These are phyloP conservation scores for Tetracladium setigerum DNA, from an alignment of 495 filamentous ascomycete species.

Conservation along the genomic window DNA sequence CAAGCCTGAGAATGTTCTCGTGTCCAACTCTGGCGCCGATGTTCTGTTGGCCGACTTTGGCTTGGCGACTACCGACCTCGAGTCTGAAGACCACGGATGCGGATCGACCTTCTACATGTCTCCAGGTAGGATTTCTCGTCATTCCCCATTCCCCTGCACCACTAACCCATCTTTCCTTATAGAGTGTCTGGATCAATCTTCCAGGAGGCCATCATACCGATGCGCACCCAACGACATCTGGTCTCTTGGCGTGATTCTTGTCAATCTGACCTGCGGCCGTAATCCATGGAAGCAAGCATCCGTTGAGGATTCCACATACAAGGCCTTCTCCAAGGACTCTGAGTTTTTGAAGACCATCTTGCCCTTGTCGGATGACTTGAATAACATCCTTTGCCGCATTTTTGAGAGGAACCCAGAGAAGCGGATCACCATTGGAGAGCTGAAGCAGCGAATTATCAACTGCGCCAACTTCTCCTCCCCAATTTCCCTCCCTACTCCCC, in stretches of 20 bases:
- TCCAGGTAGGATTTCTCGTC: conserved; percentile 61
- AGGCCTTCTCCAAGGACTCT: conserved; percentile 77
- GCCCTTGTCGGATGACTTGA: conserved; percentile 83
- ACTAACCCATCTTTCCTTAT: conserved; percentile 20
- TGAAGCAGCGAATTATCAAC: conserved; percentile 65
- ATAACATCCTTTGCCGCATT: conserved; percentile 77
- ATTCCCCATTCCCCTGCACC: conserved; percentile 46
- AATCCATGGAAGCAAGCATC: conserved; percentile 99
- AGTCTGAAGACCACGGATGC: conserved; percentile 92
- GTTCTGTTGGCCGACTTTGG: conserved; percentile 98
- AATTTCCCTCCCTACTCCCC: conserved; percentile 10
- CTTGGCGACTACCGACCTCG: conserved; percentile 80
- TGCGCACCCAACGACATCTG: conserved; percentile 96
- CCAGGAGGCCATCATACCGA: conserved; percentile 75
- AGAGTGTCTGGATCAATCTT: conserved; percentile 89
- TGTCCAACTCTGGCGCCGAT: conserved; percentile 76
- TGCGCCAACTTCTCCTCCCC: conserved; percentile 68
- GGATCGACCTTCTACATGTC: conserved; percentile 99
- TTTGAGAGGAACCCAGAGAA: conserved; percentile 85
- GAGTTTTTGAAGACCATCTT: conserved; percentile 90
- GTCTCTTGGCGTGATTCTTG: conserved; percentile 94
- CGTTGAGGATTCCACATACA: conserved; percentile 88
- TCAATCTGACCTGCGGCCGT: conserved; percentile 95
- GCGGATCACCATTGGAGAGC: conserved; percentile 79
- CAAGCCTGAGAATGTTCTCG: conserved; percentile 97